Evolutionary conservation across 495 filamentous ascomycete species (phyloP).

Genomic region (Hyaloscypha finlandica): DNA sequence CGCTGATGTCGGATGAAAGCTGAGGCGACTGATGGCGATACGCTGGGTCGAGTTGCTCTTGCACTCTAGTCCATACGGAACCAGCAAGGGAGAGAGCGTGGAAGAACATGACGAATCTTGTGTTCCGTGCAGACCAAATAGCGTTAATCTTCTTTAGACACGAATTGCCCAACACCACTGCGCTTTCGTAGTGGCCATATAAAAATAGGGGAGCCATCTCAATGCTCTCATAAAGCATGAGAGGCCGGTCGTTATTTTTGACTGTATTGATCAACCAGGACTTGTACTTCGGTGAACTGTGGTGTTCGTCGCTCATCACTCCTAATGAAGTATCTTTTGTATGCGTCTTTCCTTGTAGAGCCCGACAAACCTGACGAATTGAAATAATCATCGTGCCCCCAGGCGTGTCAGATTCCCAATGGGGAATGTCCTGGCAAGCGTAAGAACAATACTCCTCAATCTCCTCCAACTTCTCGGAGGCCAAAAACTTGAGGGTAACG

Average conservation of each 20-base stretch:
- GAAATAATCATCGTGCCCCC: slow-evolving; percentile 73
- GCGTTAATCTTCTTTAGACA: slow-evolving; percentile 58
- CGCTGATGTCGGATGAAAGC: not conserved
- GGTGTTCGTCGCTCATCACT: slow-evolving; percentile 71
- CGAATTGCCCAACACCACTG: slow-evolving; percentile 63
- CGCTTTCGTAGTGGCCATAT: slow-evolving; percentile 72
- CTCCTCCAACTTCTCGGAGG: slow-evolving; percentile 75
- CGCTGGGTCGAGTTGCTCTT: slow-evolving; percentile 38
- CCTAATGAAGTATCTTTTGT: slow-evolving; percentile 47
- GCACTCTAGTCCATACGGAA: slow-evolving; percentile 59
- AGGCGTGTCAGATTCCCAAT: slow-evolving; percentile 72
- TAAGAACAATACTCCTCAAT: slow-evolving; percentile 73
- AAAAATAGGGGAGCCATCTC: slow-evolving; percentile 71
- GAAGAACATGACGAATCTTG: slow-evolving; percentile 64
- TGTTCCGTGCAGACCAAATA: slow-evolving; percentile 73
- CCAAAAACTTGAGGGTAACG: slow-evolving; percentile 68
- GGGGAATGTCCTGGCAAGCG: slow-evolving; percentile 71
- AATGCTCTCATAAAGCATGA: slow-evolving; percentile 71
- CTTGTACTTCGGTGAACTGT: slow-evolving; percentile 65
- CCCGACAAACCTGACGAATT: slow-evolving; percentile 71
- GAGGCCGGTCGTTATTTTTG: slow-evolving; percentile 47
- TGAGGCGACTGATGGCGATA: slow-evolving; percentile 4
- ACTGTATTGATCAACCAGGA: slow-evolving; percentile 46
- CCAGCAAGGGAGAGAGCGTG: slow-evolving; percentile 69
- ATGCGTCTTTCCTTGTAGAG: slow-evolving; percentile 85